Percentiles rank a stretch among this genome's conserved stretches.
Evolutionary conservation across 331 rosid genomes (phyloP).

Genomic region (Cydonia oblonga): DNA sequence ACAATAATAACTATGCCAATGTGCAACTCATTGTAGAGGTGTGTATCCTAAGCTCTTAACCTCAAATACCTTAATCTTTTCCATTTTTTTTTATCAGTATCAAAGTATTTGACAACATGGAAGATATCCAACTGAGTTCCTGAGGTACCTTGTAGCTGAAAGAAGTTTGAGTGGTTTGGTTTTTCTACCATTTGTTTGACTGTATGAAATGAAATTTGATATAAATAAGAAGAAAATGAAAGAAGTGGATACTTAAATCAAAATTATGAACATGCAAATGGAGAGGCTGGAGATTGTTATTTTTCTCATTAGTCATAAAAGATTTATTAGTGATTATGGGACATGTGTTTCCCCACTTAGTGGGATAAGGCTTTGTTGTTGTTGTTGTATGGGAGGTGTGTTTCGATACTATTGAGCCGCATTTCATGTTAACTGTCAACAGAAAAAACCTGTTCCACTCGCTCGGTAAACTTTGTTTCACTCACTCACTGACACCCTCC

Average conservation of each 20-base stretch:
- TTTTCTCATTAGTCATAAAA: neutral
- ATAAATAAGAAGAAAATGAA: neutral
- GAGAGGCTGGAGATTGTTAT: neutral
- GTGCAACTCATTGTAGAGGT: conserved; percentile 98
- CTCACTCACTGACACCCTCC: neutral
- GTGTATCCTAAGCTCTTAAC: conserved; percentile 13
- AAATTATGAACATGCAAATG: neutral
- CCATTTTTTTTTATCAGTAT: neutral
- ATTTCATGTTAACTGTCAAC: neutral
- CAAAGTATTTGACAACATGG: neutral
- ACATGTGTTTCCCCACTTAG: neutral
- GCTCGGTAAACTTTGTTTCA: neutral
- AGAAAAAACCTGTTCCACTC: neutral
- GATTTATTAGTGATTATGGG: neutral
- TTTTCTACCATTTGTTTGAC: neutral
- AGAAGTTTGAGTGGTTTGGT: neutral
- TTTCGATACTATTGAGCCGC: neutral
- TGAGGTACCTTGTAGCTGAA: neutral
- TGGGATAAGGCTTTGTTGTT: no score
- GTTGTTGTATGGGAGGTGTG: neutral
- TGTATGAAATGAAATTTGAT: neutral
- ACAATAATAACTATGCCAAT: conserved; percentile 95
- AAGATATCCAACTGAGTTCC: neutral
- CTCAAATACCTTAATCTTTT: conserved; percentile 1
- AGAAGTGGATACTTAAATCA: neutral